Evolutionary conservation across 2,329 filamentous ascomycete genomes (phyloP), one percentile per base, ranked within the genome.

Genomic region (Paracorniculantispora psalliotae): DNA sequence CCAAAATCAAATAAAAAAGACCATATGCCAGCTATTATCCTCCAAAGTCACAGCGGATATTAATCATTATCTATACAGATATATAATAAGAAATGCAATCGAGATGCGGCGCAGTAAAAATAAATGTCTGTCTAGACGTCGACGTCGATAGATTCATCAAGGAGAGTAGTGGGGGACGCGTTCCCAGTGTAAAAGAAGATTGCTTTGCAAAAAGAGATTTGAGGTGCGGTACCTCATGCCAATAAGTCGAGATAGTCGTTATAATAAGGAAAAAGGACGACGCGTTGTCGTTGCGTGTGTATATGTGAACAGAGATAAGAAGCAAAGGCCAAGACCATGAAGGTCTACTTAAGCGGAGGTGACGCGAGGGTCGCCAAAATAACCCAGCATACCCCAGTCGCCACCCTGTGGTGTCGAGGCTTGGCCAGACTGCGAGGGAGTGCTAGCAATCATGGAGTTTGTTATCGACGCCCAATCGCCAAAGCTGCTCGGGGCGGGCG

Each of bases 381-480:
- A 73, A 52, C 68, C 69, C 64, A 72, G 66, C 67, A 74, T 73
- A 1, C 67, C 66, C 72, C 72, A 74, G 28, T 63, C 63, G 4
- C 51, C 28, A 6, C 43, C 19, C 41, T 65, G 62, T 1, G 61
- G 10, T 13, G 59, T 35, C 53, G 44, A 46, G 59, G 39, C 23
- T 61, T 64, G 59, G 55, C 63, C 46, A 61, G 61, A 46, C 67
- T 67, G n/a, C 66, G 70, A 49, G 67, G 63, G 15, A 64, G 67
- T 23, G 64, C 57, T 10, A 62, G 63, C 58, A 21, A 73, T 65
- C 21, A 74, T 68, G 23, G 71, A 66, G 23, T 71, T 69, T 25
- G 69, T 64, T 30, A 77, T 69, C 58, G 68, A 72, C 57, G 75
- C 74, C 75, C 75, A 78, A 60, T 76, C 74, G 2, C 76, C 72